A percentile compares a stretch with the other conserved stretches of the same genome.
Evolutionary conservation across 2,329 filamentous ascomycete genomes (phyloP).

Genomic region (Pseudohalonectria lignicola): DNA sequence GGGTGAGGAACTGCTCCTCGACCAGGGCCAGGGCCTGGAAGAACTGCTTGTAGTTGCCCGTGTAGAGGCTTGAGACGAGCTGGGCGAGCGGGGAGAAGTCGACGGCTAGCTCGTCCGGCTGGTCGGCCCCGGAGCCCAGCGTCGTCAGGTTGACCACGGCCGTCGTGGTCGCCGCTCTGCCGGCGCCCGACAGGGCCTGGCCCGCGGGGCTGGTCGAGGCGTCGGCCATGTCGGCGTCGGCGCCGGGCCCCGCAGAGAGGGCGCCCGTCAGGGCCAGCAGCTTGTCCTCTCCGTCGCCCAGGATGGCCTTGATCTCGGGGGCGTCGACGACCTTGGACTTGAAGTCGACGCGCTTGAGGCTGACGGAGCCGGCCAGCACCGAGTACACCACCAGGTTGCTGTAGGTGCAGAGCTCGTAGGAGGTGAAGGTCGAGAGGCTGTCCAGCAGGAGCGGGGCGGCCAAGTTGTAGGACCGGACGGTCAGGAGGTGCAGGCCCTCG

Average conservation of each 20-base stretch:
- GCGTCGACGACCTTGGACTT: slow-evolving; percentile 98
- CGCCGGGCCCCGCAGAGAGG: slow-evolving; percentile 69
- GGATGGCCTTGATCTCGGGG: slow-evolving; percentile 93
- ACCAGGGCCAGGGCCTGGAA: slow-evolving; percentile 83
- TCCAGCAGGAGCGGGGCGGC: slow-evolving; percentile 91
- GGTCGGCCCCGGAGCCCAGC: slow-evolving; percentile 56
- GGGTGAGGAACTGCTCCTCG: slow-evolving; percentile 86
- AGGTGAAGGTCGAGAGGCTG: slow-evolving; percentile 95
- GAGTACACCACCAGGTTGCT: slow-evolving; percentile 91
- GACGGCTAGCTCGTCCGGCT: slow-evolving; percentile 71
- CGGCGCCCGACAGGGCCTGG: slow-evolving; percentile 24
- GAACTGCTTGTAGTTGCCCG: slow-evolving; percentile 87
- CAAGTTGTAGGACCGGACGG: slow-evolving; percentile 78
- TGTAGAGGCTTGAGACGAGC: slow-evolving; percentile 85
- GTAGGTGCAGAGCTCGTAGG: slow-evolving; percentile 96
- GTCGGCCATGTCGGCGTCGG: slow-evolving; percentile 67
- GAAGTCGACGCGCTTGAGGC: slow-evolving; percentile 94
- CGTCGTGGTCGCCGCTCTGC: slow-evolving; percentile 34
- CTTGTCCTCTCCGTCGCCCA: slow-evolving; percentile 83
- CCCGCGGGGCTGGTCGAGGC: slow-evolving; percentile 32
- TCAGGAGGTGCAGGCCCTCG: slow-evolving; percentile 87
- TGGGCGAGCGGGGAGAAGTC: slow-evolving; percentile 85
- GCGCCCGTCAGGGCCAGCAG: slow-evolving; percentile 71
- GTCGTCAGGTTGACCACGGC: slow-evolving; percentile 82
- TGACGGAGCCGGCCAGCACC: slow-evolving; percentile 86